Conservation (phyloP, 306 rosid genomes). For the Clitoria ternatea region DNA sequence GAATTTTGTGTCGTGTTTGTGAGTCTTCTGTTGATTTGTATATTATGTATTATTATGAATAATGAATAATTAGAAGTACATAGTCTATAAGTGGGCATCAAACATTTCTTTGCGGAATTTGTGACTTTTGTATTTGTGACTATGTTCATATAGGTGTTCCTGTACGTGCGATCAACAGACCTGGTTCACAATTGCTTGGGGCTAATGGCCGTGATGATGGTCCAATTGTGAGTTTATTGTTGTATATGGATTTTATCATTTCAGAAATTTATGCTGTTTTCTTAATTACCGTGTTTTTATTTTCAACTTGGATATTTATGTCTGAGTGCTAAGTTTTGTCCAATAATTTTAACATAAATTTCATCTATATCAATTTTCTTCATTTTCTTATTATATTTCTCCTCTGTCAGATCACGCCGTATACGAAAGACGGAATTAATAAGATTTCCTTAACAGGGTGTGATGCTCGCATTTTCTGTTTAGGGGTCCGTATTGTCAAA, state of each 20-base stretch:
- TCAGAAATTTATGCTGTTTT: not conserved
- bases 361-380: not conserved
- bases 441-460: slow-evolving; percentile 82
- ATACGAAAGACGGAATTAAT: slow-evolving; percentile 74
- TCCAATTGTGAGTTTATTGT: slow-evolving; percentile 66
- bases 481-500: slow-evolving; percentile 92
- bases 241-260: not conserved
- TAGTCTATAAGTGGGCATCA: not conserved
- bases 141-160: slow-evolving; percentile 48
- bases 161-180: slow-evolving; percentile 92
- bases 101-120: not conserved
- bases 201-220: slow-evolving; percentile 98
- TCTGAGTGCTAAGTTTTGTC: not conserved
- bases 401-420: slow-evolving; percentile 72
- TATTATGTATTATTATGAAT: not conserved
- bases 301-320: slow-evolving; percentile 10
- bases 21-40: not conserved
- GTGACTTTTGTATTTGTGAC: slow-evolving; percentile 2
- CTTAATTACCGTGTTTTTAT: not conserved
- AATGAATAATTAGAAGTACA: not conserved
- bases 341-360: not conserved
- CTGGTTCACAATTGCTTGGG: slow-evolving; percentile 89
- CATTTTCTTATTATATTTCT: slow-evolving; percentile 22
- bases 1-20: not conserved
- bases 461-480: slow-evolving; percentile 82